Evolutionary conservation across 2,329 filamentous ascomycete genomes (phyloP).

Genomic region (Nectriaceae sp.): DNA sequence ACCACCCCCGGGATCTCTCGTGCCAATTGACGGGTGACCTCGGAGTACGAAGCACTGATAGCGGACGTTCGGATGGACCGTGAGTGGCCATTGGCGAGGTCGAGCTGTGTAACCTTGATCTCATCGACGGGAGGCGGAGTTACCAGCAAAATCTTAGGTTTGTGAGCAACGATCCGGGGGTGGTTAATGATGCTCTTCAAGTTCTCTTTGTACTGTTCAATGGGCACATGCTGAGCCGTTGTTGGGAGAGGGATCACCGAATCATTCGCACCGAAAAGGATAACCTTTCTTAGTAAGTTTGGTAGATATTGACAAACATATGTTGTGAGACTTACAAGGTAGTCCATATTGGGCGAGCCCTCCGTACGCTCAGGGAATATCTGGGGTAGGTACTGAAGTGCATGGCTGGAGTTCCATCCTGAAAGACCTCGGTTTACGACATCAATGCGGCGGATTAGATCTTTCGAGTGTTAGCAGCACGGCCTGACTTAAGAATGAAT

Average conservation of each 20-base stretch:
- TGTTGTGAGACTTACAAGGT: slow-evolving; percentile 54
- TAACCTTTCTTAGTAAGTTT: slow-evolving; percentile 50
- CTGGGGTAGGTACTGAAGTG: slow-evolving; percentile 65
- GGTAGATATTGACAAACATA: not conserved
- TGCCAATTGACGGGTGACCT: slow-evolving; percentile 66
- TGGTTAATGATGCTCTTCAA: slow-evolving; percentile 72
- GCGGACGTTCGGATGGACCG: slow-evolving; percentile 46
- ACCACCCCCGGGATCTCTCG: slow-evolving; percentile 66
- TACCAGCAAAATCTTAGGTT: slow-evolving; percentile 73
- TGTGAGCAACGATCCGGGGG: slow-evolving; percentile 67
- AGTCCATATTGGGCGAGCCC: slow-evolving; percentile 61
- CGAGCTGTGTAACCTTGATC: slow-evolving; percentile 58
- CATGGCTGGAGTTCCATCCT: slow-evolving; percentile 82
- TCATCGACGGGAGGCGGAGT: slow-evolving; percentile 84
- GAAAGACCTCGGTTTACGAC: slow-evolving; percentile 86
- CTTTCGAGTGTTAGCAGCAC: slow-evolving; percentile 42
- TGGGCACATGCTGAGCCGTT: slow-evolving; percentile 73
- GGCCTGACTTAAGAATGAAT: not conserved
- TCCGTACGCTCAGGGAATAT: slow-evolving; percentile 69
- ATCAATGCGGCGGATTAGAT: slow-evolving; percentile 76
- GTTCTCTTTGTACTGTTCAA: slow-evolving; percentile 76
- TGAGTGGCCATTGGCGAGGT: slow-evolving; percentile 48
- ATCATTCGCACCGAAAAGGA: slow-evolving; percentile 92
- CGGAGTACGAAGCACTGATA: slow-evolving; percentile 58
- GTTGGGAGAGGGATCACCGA: slow-evolving; percentile 65